Percentiles rank a stretch among this genome's conserved stretches.
phyloP scores from a whole-genome alignment of 106 monocot species.

The Amphibolis antarctica region DNA sequence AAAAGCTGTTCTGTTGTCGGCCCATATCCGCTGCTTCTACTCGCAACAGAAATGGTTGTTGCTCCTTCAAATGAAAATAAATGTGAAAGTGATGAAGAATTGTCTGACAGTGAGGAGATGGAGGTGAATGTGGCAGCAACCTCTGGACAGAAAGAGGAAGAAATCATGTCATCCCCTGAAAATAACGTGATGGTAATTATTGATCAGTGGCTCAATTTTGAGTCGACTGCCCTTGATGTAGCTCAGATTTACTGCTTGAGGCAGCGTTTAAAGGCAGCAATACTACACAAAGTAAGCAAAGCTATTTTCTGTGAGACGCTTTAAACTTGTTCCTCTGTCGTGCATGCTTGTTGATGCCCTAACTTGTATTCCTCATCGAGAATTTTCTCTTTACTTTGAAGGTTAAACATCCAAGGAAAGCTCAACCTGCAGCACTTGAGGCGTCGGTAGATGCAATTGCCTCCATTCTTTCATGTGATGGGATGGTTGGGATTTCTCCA shows the following conservation, averaged over 20 bases:
- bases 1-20: constrained; percentile 61
- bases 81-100: constrained; percentile 32
- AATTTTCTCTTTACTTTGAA: constrained; percentile 15
- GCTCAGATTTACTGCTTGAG: constrained; percentile 94
- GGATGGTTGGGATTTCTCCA: constrained; percentile 24
- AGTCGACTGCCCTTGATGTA: constrained; percentile 75
- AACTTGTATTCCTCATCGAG: neutral
- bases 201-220: constrained; percentile 81
- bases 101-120: constrained; percentile 37
- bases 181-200: constrained; percentile 60
- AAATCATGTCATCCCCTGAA: constrained; percentile 89
- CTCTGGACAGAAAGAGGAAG: constrained; percentile 21
- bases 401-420: constrained; percentile 52
- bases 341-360: neutral
- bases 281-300: constrained; percentile 67
- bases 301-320: neutral
- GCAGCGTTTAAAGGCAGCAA: constrained; percentile 62
- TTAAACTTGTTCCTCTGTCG: neutral
- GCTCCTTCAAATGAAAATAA: constrained; percentile 44
- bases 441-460: constrained; percentile 81
- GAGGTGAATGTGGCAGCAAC: constrained; percentile 13
- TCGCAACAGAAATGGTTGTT: constrained; percentile 78
- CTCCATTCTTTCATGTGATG: constrained; percentile 73
- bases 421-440: constrained; percentile 61
- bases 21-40: constrained; percentile 57